Evolutionary conservation across 2,329 filamentous ascomycete species (phyloP).

Genomic region (Colletotrichum liaoningense): DNA sequence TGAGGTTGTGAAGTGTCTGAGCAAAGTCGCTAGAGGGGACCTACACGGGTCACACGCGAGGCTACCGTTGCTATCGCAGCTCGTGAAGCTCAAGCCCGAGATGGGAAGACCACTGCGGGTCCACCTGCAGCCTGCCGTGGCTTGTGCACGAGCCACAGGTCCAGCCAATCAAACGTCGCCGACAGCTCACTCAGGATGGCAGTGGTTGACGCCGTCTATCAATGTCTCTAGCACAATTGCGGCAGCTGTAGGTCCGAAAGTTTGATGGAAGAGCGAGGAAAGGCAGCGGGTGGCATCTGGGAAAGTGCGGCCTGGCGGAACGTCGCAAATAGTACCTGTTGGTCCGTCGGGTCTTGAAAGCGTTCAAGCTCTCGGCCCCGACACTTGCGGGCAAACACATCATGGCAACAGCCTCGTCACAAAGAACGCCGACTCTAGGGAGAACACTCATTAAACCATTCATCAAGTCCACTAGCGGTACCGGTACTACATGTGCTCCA

Average conservation of each 20-base stretch:
- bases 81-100: slow-evolving; percentile 27
- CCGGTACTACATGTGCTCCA: slow-evolving; percentile 5
- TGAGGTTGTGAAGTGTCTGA: neutral
- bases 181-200: neutral
- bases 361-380: neutral
- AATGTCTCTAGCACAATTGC: neutral
- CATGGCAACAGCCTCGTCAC: neutral
- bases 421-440: neutral
- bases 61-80: slow-evolving; percentile 32
- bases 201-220: neutral
- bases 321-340: neutral
- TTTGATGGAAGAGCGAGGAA: no score
- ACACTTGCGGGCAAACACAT: neutral
- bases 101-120: slow-evolving; percentile 12
- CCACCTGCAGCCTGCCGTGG: slow-evolving; percentile 34
- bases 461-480: neutral
- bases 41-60: slow-evolving; percentile 27
- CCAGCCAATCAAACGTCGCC: slow-evolving; percentile 10
- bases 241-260: neutral
- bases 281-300: no score
- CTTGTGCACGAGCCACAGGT: neutral
- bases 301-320: no score
- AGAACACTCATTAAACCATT: slow-evolving; percentile 18
- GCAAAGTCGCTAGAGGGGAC: slow-evolving; percentile 13
- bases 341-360: neutral